Conservation (phyloP, 108 stramenopile genomes). For the Conticribra weissflogii region DNA sequence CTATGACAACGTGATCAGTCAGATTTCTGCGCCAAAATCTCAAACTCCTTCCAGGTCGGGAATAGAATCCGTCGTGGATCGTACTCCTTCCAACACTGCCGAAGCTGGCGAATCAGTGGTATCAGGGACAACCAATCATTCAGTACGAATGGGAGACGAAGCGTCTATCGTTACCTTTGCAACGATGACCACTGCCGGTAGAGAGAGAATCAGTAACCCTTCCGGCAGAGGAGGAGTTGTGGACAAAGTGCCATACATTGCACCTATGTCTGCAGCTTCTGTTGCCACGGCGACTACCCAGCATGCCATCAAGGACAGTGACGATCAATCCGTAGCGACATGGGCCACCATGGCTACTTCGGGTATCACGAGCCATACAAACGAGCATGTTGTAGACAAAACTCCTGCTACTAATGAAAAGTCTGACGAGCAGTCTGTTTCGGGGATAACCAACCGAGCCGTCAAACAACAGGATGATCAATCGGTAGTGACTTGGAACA, state of each 20-base stretch:
- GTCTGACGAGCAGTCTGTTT: slow-evolving; percentile 13
- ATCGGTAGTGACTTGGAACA: slow-evolving; percentile 47
- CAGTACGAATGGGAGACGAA: slow-evolving; percentile 29
- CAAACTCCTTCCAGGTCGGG: neutral
- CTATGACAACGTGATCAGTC: neutral
- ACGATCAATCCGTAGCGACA: slow-evolving; percentile 50
- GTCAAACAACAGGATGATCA: slow-evolving; percentile 35
- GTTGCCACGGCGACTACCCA: slow-evolving; percentile 20
- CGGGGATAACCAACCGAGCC: slow-evolving; percentile 40
- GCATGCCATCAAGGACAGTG: slow-evolving; percentile 25
- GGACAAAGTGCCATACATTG: neutral
- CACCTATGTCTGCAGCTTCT: neutral
- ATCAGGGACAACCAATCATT: slow-evolving; percentile 32
- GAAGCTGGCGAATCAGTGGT: slow-evolving; percentile 27
- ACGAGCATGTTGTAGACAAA: slow-evolving; percentile 13
- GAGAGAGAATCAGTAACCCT: neutral
- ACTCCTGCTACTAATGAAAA: slow-evolving; percentile 5
- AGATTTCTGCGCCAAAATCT: neutral
- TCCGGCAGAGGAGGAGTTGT: slow-evolving; percentile 4
- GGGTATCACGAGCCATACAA: neutral
- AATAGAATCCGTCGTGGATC: slow-evolving; percentile 18
- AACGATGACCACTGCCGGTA: slow-evolving; percentile 42
- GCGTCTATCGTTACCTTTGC: slow-evolving; percentile 36
- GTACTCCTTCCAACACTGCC: slow-evolving; percentile 22
- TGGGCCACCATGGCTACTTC: slow-evolving; percentile 43